These are phyloP conservation scores for Xylaria castorea DNA, from an alignment of 495 filamentous ascomycete genomes.

Conservation along the genomic window DNA sequence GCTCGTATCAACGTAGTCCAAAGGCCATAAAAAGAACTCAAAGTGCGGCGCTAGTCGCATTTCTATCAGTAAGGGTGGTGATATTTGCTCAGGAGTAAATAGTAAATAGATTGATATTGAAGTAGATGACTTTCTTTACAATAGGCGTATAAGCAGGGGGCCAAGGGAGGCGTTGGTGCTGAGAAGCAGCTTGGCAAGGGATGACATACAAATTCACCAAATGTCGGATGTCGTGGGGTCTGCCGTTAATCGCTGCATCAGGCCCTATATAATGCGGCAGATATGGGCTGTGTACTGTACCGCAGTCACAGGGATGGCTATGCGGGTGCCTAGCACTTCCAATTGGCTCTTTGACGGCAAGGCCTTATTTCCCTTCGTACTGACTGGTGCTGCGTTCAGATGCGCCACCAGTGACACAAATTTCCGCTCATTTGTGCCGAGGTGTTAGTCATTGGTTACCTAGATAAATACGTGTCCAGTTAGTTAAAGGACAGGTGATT, in stretches of 20 bases:
- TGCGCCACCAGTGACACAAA: neutral
- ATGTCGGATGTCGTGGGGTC: constrained; percentile 26
- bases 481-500: neutral
- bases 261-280: constrained; percentile 9
- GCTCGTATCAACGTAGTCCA: neutral
- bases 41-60: neutral
- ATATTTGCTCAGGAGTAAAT: neutral
- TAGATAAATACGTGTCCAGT: neutral
- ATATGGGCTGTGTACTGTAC: constrained; percentile 23
- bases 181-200: constrained; percentile 22
- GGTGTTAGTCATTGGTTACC: constrained; percentile 8
- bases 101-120: constrained; percentile 1
- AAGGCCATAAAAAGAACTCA: neutral
- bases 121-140: neutral
- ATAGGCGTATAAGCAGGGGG: neutral
- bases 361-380: neutral
- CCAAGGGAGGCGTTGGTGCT: constrained; percentile 25
- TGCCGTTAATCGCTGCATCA: constrained; percentile 17
- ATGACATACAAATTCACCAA: neutral
- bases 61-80: neutral
- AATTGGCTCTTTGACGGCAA: constrained; percentile 8
- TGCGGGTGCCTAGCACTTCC: constrained; percentile 1
- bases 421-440: neutral
- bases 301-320: constrained; percentile 6
- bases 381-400: neutral